Evolutionary conservation across 2,329 filamentous ascomycete species (phyloP), one percentile per base, ranked within the genome.

Genomic region (Alternaria brassicicola): DNA sequence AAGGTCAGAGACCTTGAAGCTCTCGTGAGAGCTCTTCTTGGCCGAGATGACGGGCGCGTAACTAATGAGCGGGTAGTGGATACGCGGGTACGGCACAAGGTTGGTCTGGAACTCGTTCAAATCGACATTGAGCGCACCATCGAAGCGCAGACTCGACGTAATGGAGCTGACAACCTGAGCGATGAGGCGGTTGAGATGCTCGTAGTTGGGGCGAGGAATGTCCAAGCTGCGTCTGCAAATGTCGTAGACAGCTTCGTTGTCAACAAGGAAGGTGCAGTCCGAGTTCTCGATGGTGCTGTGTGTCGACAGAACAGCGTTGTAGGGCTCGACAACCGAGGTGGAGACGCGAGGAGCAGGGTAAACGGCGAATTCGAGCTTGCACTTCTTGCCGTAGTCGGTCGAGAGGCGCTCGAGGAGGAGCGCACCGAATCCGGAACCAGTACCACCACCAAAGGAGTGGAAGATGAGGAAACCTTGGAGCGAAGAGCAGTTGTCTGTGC

Each of bases 1-100:
- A 64, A 90, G 80, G 66, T 95, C 92, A 62, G 87, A 85, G 54
- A 93, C 89, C 84, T 92, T 92, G 87, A 93, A 93, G 83, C 89
- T 92, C 83, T 95, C 91, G 75, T 95, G 91, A 46, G 88, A 86
- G 78, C 89, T 92, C 85, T 91, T 91, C 82, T 85, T 83, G 58
- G 87, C 86, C 21, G 88, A 90, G 64, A 90, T 83, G 68, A 91
- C 88, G 30, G 88, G 88, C 10, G 88, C 87, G 74, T 90, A 90
- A 81, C 86, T 88, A 80, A 90, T 89, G 45, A 90, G 80, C 51
- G 88, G 88, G 78, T 89, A 91, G 82, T 90, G 88, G 66, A 91
- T 90, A 77, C 88, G 87, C 33, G 88, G 88, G 78, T 89, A 90
- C 25, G 88, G 88, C 52, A 90, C 88, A 79, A 91, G 75, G 82